Conservation (phyloP, 1,284 basidiomycete species). For the Melampsora occidentalis region DNA sequence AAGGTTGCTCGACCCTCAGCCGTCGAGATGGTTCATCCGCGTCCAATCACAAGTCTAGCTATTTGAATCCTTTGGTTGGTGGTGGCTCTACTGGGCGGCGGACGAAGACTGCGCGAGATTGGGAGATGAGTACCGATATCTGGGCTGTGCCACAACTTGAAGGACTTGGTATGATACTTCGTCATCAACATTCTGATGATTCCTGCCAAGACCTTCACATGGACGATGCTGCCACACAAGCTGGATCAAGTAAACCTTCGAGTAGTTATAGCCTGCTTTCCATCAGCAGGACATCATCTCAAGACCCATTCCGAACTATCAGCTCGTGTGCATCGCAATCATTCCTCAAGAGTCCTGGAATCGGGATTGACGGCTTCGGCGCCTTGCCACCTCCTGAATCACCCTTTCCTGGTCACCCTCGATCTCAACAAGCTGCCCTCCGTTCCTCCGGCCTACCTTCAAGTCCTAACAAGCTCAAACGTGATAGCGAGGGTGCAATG, state of each 20-base stretch:
- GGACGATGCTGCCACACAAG: conserved; percentile 19
- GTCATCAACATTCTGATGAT: conserved; percentile 25
- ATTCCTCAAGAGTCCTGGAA: conserved; percentile 10
- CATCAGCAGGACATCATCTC: background rate
- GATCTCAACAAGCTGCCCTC: conserved; percentile 6
- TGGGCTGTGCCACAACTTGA: conserved; percentile 33
- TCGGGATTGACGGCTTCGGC: conserved; percentile 27
- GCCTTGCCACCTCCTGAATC: conserved; percentile 42
- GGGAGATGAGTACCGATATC: background rate
- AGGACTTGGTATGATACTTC: conserved; percentile 24
- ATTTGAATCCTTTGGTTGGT: background rate
- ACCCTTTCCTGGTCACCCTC: conserved; percentile 30
- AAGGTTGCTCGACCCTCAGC: conserved; percentile 10
- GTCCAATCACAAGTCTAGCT: conserved; percentile 1
- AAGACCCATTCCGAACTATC: conserved; percentile 1
- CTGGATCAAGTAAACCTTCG: conserved; percentile 33
- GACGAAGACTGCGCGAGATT: background rate
- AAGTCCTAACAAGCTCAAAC: conserved; percentile 41
- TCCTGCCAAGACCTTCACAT: conserved; percentile 24
- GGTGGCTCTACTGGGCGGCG: background rate
- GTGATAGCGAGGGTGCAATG: conserved; percentile 25
- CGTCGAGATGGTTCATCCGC: conserved; percentile 8
- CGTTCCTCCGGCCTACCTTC: background rate
- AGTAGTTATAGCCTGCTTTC: conserved; percentile 25
- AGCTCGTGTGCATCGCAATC: background rate